Base-by-base conservation (phyloP, 2,329 filamentous ascomycete species). In the Penicillium sp. region DNA sequence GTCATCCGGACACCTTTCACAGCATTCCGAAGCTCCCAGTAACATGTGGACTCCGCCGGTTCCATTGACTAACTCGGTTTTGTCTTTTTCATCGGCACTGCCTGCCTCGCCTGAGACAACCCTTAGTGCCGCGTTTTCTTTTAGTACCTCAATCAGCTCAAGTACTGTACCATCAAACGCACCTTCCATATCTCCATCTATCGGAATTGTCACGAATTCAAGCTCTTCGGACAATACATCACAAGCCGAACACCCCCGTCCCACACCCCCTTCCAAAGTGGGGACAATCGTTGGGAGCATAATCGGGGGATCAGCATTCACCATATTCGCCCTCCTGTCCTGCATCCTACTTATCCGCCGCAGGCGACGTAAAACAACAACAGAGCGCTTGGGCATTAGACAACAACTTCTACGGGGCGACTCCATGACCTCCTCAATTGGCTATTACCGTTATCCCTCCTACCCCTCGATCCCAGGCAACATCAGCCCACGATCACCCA, bases 221-320 rank as follows among this genome's bases (percentile, higher is more conserved):
- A 40, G 8, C 40, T 19, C 47, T 18, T 26, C 47, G 23, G 40
- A 32, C 19, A 18, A 39, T 18, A 16, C 39, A 23, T 13, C 29
- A 10, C 19, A 41, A 19, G 19, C 34, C 11, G 29, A 38, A 7
- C 18, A 49, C 7, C 32, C 32, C 1, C 36, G 7, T 13, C 10
- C 51, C 19, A n/a, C 42, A 23, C 19, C 40, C 32, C 34, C 40
- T 14, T 43, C 52, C 14, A 56, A 46, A 16, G 35, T 65, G 16
- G 59, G 61, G n/a, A 52, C 56, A 7, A 62, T 72, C 29, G 59
- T 71, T 32, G 71, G 69, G 1, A 64, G 66, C 36, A 51, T 64
- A 7, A 35, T 73, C 14, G 70, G 69, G 9, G 66, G 57, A 16
- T 38, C 65, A 10, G 63, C 57, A 5, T 59, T 69, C 29, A 49